Base-by-base conservation (phyloP, 306 rosid species). In the Hippophae tibetana region DNA sequence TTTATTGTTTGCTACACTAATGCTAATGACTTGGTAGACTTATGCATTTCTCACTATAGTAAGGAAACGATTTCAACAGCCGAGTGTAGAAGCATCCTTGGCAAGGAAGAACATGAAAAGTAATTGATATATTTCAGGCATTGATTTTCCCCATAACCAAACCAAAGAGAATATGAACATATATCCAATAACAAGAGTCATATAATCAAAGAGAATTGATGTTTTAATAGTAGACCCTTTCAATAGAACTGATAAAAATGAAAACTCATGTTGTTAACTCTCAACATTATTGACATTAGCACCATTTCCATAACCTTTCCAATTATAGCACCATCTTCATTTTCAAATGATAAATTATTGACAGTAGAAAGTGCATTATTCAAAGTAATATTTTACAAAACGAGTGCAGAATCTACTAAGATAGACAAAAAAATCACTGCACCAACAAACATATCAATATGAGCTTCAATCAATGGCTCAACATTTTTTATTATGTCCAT, bases 41-140 rank as follows among this genome's bases (percentile, higher is more conserved):
- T 18, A 18, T 18, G 23, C 23, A 18, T 18, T 18, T 18, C 23
- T 18, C 23, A 18, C 23, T 1, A 18, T 52, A 93, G 81, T 97
- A 93, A 88, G 79, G 88, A 93, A 9, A 88, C 90, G 53, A 93
- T 93, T 64, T 97, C 99, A 46, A 88, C 97, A 72, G 82, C 97
- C 99, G 97, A 93, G 74, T 93, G 99, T 58, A 86, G 83, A 88
- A 93, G 72, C 53, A 97, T 88, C 76, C 99, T 93, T 13, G 99
- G 95, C 55, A 93, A 72, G 54, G 99, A 97, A 67, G 99, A 88
- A 8, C 86, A 87, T 56, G 95, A 82, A 72, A 93, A 88, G 76
- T 18, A 93, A 93, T 62, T 83, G 96, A 78, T 84, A 90, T 72
- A 97, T 89, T 74, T 93, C 95, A 66, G 78, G 80, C 97, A 93